A percentile compares a stretch with the other conserved stretches of the same genome.
These are phyloP conservation scores for Emmonsiellopsis sp. DNA, from an alignment of 2,329 filamentous ascomycete genomes.

Conservation along the genomic window DNA sequence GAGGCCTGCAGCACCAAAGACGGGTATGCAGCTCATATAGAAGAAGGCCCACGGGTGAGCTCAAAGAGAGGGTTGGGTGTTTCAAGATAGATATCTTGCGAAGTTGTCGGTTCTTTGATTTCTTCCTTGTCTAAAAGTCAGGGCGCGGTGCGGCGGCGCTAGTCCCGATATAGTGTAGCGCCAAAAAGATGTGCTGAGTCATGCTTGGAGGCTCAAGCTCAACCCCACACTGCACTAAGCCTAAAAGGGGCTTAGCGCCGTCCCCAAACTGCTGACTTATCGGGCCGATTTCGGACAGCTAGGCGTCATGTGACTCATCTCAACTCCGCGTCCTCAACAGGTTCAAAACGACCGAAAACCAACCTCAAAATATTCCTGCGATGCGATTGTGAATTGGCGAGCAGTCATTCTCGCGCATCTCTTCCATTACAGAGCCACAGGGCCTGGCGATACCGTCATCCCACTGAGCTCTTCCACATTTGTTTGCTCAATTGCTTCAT, in stretches of 20 bases:
- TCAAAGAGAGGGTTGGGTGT: not conserved
- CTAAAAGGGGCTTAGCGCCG: conserved; percentile 4
- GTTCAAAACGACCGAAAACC: not conserved
- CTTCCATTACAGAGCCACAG: not conserved
- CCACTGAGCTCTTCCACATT: not conserved
- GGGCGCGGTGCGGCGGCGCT: not conserved
- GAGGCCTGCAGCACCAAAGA: not conserved
- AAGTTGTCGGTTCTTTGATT: not conserved
- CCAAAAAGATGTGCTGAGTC: not conserved
- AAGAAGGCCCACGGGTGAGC: not conserved
- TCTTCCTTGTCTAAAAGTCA: not conserved
- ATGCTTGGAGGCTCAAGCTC: not conserved
- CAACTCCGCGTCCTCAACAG: not conserved
- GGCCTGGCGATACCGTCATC: not conserved
- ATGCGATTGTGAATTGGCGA: not conserved
- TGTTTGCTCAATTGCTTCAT: not conserved
- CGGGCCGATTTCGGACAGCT: conserved; percentile 5
- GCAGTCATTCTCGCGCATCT: not conserved
- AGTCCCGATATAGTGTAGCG: not conserved
- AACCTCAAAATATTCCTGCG: not conserved
- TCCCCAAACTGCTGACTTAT: not conserved
- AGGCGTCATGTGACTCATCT: conserved; percentile 8
- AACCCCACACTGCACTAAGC: conserved; percentile 8
- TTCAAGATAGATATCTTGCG: not conserved
- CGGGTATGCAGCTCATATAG: not conserved